Evolutionary conservation across 2,329 filamentous ascomycete species (phyloP).

Genomic region (Epichloe coenophiala): DNA sequence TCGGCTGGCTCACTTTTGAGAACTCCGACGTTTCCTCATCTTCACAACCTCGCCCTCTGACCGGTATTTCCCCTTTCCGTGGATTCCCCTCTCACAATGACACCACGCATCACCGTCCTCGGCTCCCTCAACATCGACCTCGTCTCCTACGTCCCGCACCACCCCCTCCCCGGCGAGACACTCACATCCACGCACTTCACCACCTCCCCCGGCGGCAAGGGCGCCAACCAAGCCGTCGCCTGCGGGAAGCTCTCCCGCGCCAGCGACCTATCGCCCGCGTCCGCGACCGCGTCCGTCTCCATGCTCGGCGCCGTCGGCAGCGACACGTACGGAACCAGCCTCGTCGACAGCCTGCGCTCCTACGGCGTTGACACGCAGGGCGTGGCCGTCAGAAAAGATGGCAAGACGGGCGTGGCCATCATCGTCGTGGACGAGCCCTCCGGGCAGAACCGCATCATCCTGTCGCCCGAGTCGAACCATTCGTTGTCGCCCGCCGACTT

Average conservation of each 20-base stretch:
- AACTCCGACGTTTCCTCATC: too few relatives aligned
- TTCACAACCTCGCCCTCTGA: too few relatives aligned
- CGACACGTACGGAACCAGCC: constrained; percentile 49
- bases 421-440: constrained; percentile 62
- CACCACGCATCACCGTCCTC: constrained; percentile 58
- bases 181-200: constrained; percentile 66
- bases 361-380: constrained; percentile 49
- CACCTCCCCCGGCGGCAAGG: constrained; percentile 82
- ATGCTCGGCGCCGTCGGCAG: constrained; percentile 66
- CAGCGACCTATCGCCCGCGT: constrained; percentile 19
- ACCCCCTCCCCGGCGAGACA: constrained; percentile 77
- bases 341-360: constrained; percentile 42
- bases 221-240: constrained; percentile 88
- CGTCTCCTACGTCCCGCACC: constrained; percentile 72
- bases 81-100: constrained; percentile 1
- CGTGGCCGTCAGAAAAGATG: constrained; percentile 29
- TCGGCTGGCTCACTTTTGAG: too few relatives aligned
- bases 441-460: constrained; percentile 65
- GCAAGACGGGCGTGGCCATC: constrained; percentile 56
- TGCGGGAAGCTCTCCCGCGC: constrained; percentile 66
- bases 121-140: constrained; percentile 94
- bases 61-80: not conserved
- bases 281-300: constrained; percentile 30
- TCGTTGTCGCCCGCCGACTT: constrained; percentile 25
- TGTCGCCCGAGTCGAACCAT: constrained; percentile 60